Base-by-base conservation (phyloP, 2,329 filamentous ascomycete species). In the Coniochaeta ligniaria region DNA sequence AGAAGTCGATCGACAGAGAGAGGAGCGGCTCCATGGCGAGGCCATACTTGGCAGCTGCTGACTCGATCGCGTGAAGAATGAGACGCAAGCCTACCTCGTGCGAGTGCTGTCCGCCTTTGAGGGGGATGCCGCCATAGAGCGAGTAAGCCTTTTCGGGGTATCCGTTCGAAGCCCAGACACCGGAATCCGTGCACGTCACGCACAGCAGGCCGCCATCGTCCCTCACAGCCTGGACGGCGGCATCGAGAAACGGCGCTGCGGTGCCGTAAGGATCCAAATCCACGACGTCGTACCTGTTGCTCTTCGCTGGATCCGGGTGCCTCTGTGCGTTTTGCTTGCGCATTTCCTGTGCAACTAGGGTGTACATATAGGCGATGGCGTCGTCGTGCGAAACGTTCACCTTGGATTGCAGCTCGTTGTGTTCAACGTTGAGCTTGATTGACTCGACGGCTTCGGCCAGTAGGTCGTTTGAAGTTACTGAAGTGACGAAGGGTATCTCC, bases 201-300 rank as follows among this genome's bases (percentile, higher is more conserved):
- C 93, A 97, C 5, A 99, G 82, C 43, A 99, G 80, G 4, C 95
- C 95, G 1, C 94, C 94, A 67, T 97, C 91, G 64, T 89, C 84
- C 57, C 83, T 86, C 8, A 97, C 83, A 1, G 91, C 86, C 74
- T 97, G 93, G 9, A 99, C 80, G 1, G 95, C 92, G 1, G 91
- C 87, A 71, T 99, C 95, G 59, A 99, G 83, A 73, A 99, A 99
- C 1, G 91, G 90, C 11, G 91, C 91, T 0, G 94, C 95, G 0
- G 92, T 96, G 47, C 95, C 95, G 69, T 99, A 99, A 0, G 95
- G 95, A 72, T 99, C 95, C 33, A 99, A 83, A 72, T 99, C 95
- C 64, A 99, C 95, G 24, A 97, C 93, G 73, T 98, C 91, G 72
- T 96, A 99, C 69, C 86, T 81, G 64, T 77, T 76, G 35, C 74